These are phyloP conservation scores for Ustilago vetiveriae DNA, from an alignment of 1,284 basidiomycete species.

Conservation along the genomic window DNA sequence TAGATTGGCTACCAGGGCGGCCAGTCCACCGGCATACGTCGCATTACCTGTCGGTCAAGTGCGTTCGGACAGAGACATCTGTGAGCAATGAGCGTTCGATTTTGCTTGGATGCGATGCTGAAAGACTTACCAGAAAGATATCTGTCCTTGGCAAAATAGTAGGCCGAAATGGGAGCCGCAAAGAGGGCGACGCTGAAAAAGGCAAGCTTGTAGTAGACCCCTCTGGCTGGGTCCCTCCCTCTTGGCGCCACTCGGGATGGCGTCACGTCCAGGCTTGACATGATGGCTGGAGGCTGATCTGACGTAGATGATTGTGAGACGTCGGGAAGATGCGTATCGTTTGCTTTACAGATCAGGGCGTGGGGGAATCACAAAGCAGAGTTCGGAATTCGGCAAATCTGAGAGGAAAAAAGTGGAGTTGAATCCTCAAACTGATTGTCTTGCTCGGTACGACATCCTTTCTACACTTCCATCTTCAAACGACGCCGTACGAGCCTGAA, in stretches of 20 bases:
- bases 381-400: conserved; percentile 37
- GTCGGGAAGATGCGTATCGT: neutral
- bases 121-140: conserved; percentile 54
- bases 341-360: neutral
- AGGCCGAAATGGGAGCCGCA: conserved; percentile 58
- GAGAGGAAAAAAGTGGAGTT: conserved; percentile 12
- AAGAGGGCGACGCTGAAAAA: conserved; percentile 62
- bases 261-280: conserved; percentile 40
- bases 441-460: neutral
- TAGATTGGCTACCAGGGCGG: conserved; percentile 64
- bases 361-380: neutral
- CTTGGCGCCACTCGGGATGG: conserved; percentile 51
- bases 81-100: too few species aligned
- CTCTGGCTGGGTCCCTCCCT: conserved; percentile 52
- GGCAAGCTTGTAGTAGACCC: conserved; percentile 63
- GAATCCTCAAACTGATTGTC: neutral
- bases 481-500: neutral
- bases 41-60: conserved; percentile 45
- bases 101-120: too few species aligned
- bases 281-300: too few species aligned
- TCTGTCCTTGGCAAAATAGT: conserved; percentile 58
- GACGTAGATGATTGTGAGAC: too few species aligned
- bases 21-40: conserved; percentile 64
- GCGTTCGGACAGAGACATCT: neutral
- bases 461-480: conserved; percentile 2